These are phyloP conservation scores for Lentithecium fluviatile DNA, from an alignment of 495 filamentous ascomycete genomes.

Conservation along the genomic window DNA sequence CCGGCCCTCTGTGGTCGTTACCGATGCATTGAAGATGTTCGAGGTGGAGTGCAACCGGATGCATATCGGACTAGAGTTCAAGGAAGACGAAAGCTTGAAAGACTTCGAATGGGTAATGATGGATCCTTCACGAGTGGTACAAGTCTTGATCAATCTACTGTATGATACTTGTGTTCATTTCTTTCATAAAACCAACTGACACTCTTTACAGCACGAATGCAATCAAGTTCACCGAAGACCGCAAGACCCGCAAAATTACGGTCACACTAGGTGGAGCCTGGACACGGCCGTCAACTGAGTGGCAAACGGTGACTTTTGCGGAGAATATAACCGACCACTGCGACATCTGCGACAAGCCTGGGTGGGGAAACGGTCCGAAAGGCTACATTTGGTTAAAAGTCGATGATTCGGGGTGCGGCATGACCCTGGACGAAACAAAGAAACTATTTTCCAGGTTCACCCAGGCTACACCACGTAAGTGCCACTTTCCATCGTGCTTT, in stretches of 20 bases:
- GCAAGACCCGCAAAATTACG: conserved; percentile 4
- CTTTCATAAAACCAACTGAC: background rate
- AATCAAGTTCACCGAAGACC: conserved; percentile 17
- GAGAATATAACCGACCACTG: background rate
- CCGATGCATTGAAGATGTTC: conserved; percentile 16
- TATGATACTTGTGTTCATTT: background rate
- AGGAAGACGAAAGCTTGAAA: background rate
- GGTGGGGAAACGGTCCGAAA: conserved; percentile 5
- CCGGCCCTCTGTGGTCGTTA: conserved; percentile 3
- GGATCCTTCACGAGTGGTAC: conserved; percentile 11
- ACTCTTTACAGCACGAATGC: conserved; percentile 10
- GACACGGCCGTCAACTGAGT: background rate
- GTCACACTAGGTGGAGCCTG: conserved; percentile 10
- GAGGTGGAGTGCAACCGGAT: conserved; percentile 6
- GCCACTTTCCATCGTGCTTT: background rate
- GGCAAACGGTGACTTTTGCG: background rate
- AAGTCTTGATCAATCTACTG: conserved; percentile 22
- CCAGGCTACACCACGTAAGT: conserved; percentile 13
- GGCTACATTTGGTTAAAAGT: conserved; percentile 10
- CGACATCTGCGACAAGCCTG: background rate
- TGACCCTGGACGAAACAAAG: conserved; percentile 4
- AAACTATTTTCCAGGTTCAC: conserved; percentile 10
- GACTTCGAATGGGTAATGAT: conserved; percentile 15
- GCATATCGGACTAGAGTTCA: conserved; percentile 1
- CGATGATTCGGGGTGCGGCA: conserved; percentile 12